A percentile compares a stretch with the other conserved stretches of the same genome.
phyloP scores from a whole-genome alignment of 2,329 filamentous ascomycete species.

The Fusarium sp. region DNA sequence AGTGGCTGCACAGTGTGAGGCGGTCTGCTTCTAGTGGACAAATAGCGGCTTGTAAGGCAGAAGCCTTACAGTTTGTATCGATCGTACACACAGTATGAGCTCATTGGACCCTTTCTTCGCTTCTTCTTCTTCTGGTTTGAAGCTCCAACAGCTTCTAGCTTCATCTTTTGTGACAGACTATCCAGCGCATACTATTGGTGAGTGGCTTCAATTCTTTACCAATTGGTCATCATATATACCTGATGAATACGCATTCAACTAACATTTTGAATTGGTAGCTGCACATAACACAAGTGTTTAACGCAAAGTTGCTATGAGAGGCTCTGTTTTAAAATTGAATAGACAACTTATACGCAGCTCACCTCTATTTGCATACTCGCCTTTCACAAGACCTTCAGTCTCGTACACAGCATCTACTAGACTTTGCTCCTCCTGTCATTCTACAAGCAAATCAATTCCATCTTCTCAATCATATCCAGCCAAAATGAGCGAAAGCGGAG shows the following conservation, averaged over 20 bases:
- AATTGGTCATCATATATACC: background rate
- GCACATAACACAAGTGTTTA: background rate
- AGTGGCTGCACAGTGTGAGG: slow-evolving; percentile 35
- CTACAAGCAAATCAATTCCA: background rate
- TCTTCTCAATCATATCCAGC: background rate
- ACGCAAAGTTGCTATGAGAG: slow-evolving; percentile 30
- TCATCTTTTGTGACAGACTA: slow-evolving; percentile 5
- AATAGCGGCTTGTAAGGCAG: background rate
- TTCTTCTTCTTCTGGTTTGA: slow-evolving; percentile 7
- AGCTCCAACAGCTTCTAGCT: slow-evolving; percentile 24
- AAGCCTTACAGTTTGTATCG: background rate
- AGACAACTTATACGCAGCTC: slow-evolving; percentile 15
- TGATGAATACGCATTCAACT: background rate
- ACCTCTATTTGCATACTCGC: background rate
- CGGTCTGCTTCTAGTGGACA: too few species aligned
- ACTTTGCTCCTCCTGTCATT: slow-evolving; percentile 37
- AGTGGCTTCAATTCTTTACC: background rate
- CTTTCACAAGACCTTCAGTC: background rate
- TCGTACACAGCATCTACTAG: background rate
- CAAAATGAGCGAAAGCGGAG: slow-evolving; percentile 46
- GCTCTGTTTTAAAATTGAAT: slow-evolving; percentile 18
- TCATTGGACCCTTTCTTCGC: slow-evolving; percentile 44
- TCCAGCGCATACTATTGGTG: slow-evolving; percentile 2
- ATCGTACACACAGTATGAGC: slow-evolving; percentile 46
- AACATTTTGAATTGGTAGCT: background rate